These are phyloP conservation scores for Hypoxylon subgilvum DNA, from an alignment of 495 filamentous ascomycete genomes.

Conservation along the genomic window DNA sequence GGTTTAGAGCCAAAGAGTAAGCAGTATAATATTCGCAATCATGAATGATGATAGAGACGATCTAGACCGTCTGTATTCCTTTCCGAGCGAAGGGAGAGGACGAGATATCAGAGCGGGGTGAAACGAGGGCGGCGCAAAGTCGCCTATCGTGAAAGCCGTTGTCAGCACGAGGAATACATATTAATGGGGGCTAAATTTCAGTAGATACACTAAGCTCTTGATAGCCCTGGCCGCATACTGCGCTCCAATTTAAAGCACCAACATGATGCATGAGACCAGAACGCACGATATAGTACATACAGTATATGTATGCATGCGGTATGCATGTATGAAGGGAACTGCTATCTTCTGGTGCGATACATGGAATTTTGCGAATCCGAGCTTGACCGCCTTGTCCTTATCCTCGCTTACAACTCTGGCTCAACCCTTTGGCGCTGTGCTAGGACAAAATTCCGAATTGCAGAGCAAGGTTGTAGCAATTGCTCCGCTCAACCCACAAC, in stretches of 20 bases:
- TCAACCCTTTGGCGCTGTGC: slow-evolving; percentile 31
- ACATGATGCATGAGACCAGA: slow-evolving; percentile 32
- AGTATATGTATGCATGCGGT: background rate
- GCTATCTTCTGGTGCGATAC: background rate
- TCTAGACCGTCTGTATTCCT: background rate
- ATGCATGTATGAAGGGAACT: too few species aligned
- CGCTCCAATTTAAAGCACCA: slow-evolving; percentile 15
- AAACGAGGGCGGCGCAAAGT: slow-evolving; percentile 16
- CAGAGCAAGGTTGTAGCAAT: slow-evolving; percentile 24
- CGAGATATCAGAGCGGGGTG: slow-evolving; percentile 9
- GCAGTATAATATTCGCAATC: too few species aligned
- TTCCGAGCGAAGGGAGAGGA: background rate
- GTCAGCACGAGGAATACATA: slow-evolving; percentile 10
- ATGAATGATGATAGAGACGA: background rate
- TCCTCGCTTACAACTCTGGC: slow-evolving; percentile 29
- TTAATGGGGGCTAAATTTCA: background rate
- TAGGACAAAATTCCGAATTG: slow-evolving; percentile 7
- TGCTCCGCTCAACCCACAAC: slow-evolving; percentile 18
- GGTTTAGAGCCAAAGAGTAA: too few species aligned
- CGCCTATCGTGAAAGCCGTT: slow-evolving; percentile 24
- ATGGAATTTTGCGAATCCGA: slow-evolving; percentile 4
- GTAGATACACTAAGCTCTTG: slow-evolving; percentile 20
- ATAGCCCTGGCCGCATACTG: slow-evolving; percentile 24
- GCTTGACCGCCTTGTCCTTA: slow-evolving; percentile 26
- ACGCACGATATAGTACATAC: slow-evolving; percentile 25